Evolutionary conservation across 306 rosid genomes (phyloP).

Genomic region (Corylus americana): DNA sequence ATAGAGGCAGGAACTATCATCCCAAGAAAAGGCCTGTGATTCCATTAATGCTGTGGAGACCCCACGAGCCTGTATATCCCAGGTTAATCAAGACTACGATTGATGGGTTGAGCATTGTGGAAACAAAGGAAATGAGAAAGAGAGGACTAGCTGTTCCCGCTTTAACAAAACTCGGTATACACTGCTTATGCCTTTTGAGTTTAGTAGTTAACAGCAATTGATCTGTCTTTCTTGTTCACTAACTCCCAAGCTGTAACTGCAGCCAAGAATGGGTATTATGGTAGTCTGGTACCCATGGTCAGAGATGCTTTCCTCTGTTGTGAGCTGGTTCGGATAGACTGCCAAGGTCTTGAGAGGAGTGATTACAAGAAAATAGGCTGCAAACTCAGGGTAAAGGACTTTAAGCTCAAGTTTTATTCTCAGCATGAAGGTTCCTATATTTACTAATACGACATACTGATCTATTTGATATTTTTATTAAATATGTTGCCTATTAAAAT

Average conservation of each 20-base stretch:
- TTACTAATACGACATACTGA: background rate
- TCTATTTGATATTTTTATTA: background rate
- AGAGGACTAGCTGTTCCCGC: constrained; percentile 76
- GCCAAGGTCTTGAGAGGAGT: constrained; percentile 79
- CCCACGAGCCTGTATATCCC: constrained; percentile 88
- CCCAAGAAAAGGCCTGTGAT: constrained; percentile 68
- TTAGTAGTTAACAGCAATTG: constrained; percentile 12
- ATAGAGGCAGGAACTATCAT: constrained; percentile 81
- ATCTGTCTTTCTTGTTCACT: constrained; percentile 13
- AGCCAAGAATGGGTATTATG: constrained; percentile 91
- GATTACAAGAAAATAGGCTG: constrained; percentile 97
- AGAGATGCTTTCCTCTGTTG: constrained; percentile 77
- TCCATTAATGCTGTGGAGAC: constrained; percentile 96
- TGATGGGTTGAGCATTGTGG: constrained; percentile 77
- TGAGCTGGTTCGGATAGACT: constrained; percentile 85
- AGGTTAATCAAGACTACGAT: constrained; percentile 86
- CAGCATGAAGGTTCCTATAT: background rate
- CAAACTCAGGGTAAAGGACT: constrained; percentile 70
- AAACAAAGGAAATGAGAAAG: constrained; percentile 90
- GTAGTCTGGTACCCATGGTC: constrained; percentile 81
- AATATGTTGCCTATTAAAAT: background rate
- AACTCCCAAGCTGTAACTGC: constrained; percentile 36
- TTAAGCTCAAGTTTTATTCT: background rate
- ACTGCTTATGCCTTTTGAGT: background rate
- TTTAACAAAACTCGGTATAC: constrained; percentile 79